phyloP scores from a whole-genome alignment of 257 asterid genomes.

The Verbena officinalis region DNA sequence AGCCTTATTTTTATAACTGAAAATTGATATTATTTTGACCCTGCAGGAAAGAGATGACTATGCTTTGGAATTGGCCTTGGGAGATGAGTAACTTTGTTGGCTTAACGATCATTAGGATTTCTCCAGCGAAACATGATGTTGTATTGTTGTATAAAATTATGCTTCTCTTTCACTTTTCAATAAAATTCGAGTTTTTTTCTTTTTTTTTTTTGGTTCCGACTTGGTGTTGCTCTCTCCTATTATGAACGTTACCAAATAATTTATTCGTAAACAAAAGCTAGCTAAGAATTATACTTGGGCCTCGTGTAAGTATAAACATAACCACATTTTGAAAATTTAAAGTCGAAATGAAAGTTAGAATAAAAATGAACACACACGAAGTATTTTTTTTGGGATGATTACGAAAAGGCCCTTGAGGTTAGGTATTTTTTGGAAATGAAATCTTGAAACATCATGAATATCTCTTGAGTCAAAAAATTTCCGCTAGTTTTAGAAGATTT shows the following conservation, averaged over 20 bases:
- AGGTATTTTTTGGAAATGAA: too few species aligned
- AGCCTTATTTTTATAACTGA: background rate
- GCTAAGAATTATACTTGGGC: too few species aligned
- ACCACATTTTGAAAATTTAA: too few species aligned
- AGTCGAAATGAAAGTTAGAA: too few species aligned
- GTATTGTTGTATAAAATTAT: background rate
- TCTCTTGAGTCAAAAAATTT: too few species aligned
- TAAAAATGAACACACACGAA: too few species aligned
- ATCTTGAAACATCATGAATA: too few species aligned
- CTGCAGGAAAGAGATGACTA: slow-evolving; percentile 96
- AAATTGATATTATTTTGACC: background rate
- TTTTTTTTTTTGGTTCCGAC: background rate
- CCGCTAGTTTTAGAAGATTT: too few species aligned
- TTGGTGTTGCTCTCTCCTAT: background rate
- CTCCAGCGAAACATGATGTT: slow-evolving; percentile 13
- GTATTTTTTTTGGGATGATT: too few species aligned
- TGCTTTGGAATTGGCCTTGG: slow-evolving; percentile 95
- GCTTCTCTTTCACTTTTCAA: background rate
- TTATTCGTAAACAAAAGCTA: background rate
- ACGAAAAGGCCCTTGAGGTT: too few species aligned
- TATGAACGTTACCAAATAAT: background rate
- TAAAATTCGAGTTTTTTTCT: background rate
- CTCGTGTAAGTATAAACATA: too few species aligned
- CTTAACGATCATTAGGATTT: slow-evolving; percentile 1
- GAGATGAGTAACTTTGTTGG: slow-evolving; percentile 60